Percentiles rank a stretch among this genome's conserved stretches.
These are phyloP conservation scores for Dentipellis sp. DNA, from an alignment of 768 basidiomycete species.

Conservation along the genomic window DNA sequence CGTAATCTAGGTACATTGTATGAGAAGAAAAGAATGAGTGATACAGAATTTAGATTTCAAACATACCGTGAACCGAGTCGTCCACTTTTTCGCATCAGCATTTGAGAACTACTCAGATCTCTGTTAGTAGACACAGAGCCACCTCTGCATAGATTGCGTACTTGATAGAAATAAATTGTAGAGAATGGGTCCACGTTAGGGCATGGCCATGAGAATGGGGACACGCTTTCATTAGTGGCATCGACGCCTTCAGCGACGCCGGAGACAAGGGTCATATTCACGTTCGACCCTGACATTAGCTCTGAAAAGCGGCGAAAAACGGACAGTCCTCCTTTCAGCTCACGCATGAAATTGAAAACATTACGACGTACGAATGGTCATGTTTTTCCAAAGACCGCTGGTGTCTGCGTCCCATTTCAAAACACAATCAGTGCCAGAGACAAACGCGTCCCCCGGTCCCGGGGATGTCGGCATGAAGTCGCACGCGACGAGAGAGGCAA, in stretches of 20 bases:
- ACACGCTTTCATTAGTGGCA: constrained; percentile 22
- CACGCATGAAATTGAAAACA: not conserved
- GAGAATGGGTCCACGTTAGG: constrained; percentile 29
- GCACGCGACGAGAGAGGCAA: not conserved
- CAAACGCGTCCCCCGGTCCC: constrained; percentile 28
- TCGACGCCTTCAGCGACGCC: constrained; percentile 22
- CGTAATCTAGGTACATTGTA: constrained; percentile 20
- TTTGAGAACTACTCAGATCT: no score
- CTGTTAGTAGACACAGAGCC: not conserved
- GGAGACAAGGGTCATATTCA: constrained; percentile 24
- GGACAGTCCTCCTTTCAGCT: not conserved
- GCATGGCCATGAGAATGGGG: constrained; percentile 28
- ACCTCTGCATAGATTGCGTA: constrained; percentile 12
- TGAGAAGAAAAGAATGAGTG: not conserved
- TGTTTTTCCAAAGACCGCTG: constrained; percentile 25
- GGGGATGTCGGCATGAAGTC: constrained; percentile 23
- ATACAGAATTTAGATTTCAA: not conserved
- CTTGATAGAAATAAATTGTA: constrained; percentile 33
- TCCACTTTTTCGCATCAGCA: constrained; percentile 22
- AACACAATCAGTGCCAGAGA: constrained; percentile 24
- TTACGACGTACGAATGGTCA: constrained; percentile 25
- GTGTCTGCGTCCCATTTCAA: constrained; percentile 26
- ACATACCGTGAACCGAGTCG: constrained; percentile 29
- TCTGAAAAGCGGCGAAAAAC: constrained; percentile 8
- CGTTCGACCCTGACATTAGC: constrained; percentile 31